These are phyloP conservation scores for Coniochaeta sp. DNA, from an alignment of 2,329 filamentous ascomycete species.

Conservation along the genomic window DNA sequence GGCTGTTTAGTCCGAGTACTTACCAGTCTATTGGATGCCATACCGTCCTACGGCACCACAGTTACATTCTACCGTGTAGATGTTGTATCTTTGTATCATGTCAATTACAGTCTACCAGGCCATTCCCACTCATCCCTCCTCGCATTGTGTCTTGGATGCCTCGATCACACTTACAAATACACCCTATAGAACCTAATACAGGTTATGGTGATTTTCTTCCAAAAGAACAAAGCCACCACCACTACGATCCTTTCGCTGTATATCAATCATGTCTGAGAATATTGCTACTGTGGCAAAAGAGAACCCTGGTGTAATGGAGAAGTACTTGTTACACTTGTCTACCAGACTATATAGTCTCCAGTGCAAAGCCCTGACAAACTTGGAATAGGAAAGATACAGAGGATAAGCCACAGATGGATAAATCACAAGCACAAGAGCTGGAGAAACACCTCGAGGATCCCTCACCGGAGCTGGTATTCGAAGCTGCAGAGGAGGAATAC, in stretches of 20 bases:
- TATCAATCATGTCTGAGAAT: not conserved
- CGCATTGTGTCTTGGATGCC: not conserved
- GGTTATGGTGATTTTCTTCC: not conserved
- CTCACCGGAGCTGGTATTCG: not conserved
- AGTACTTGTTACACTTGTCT: not conserved
- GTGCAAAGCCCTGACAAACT: not conserved
- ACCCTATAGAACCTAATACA: not conserved
- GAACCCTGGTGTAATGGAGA: not conserved
- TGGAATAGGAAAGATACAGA: not conserved
- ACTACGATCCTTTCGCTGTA: not conserved
- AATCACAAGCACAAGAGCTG: not conserved
- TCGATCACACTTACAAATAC: not conserved
- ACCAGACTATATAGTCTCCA: not conserved
- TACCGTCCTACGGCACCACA: no score
- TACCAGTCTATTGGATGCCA: not conserved
- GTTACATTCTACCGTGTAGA: not conserved
- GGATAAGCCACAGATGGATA: not conserved
- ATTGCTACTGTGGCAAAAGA: not conserved
- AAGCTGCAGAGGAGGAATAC: conserved; percentile 23
- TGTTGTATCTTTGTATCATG: not conserved
- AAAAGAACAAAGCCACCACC: no score
- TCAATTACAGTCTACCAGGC: not conserved
- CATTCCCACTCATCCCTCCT: not conserved
- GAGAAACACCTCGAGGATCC: not conserved
- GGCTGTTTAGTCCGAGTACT: not conserved